Evolutionary conservation across 2,329 filamentous ascomycete genomes (phyloP).

Genomic region (Xylaria sp.): DNA sequence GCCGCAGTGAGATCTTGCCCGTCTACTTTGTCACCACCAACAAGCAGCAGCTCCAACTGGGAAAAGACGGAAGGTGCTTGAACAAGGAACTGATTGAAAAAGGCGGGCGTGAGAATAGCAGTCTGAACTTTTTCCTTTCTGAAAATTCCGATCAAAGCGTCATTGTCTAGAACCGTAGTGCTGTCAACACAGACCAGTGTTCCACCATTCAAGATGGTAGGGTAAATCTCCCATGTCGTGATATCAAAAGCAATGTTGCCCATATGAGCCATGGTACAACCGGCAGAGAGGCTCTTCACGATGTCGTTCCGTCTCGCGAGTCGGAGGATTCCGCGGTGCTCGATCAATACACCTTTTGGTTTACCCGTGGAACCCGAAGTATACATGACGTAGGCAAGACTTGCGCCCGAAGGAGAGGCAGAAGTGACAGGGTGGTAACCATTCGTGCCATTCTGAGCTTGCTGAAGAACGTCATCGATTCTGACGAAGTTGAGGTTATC

Average conservation of each 20-base stretch:
- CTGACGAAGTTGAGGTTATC: neutral
- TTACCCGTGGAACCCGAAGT: conserved; percentile 16
- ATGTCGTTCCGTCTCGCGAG: neutral
- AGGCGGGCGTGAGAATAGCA: conserved; percentile 8
- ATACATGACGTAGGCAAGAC: conserved; percentile 19
- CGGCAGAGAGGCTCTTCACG: neutral
- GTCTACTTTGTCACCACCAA: conserved; percentile 12
- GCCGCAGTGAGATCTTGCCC: neutral
- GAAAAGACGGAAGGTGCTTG: neutral
- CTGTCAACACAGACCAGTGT: conserved; percentile 13
- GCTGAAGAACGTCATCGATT: neutral
- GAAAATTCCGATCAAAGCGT: neutral
- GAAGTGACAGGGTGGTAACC: neutral
- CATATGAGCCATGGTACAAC: conserved; percentile 5
- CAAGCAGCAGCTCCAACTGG: neutral
- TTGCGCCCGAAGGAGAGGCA: neutral
- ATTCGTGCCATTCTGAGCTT: neutral
- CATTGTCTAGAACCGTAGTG: conserved; percentile 3
- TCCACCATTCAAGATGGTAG: conserved; percentile 14
- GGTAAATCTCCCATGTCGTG: conserved; percentile 11
- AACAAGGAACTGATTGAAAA: conserved; percentile 9
- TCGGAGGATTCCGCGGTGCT: conserved; percentile 12
- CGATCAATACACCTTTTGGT: conserved; percentile 14
- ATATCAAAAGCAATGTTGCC: conserved; percentile 16
- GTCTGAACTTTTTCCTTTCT: neutral